phyloP scores from a whole-genome alignment of 2,329 filamentous ascomycete species.

The Colletotrichum sublineola region DNA sequence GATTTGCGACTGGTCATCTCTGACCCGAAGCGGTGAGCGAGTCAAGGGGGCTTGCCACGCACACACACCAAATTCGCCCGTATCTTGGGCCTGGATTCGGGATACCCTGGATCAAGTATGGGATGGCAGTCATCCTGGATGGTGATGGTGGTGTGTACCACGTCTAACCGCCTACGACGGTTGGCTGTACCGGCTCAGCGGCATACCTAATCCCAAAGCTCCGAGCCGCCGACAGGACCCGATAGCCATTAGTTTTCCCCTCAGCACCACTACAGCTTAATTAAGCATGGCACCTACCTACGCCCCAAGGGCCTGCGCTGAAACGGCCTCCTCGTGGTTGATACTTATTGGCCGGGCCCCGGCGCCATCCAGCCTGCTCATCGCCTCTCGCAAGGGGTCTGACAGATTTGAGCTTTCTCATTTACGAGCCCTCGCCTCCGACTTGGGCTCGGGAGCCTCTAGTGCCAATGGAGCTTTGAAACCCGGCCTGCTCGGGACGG shows the following conservation, averaged over 20 bases:
- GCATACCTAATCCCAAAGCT: background rate
- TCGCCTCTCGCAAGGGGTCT: conserved; percentile 35
- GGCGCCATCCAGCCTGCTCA: conserved; percentile 23
- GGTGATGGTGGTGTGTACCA: conserved; percentile 14
- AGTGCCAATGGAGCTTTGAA: conserved; percentile 21
- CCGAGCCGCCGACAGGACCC: conserved; percentile 15
- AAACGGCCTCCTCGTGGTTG: conserved; percentile 40
- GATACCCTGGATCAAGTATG: conserved; percentile 25
- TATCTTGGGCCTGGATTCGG: conserved; percentile 18
- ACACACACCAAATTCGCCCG: conserved; percentile 16
- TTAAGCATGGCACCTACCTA: background rate
- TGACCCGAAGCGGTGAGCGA: conserved; percentile 42
- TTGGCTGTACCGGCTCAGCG: conserved; percentile 26
- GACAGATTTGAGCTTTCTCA: background rate
- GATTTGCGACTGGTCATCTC: conserved; percentile 21
- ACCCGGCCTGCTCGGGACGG: conserved; percentile 15
- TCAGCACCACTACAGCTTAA: background rate
- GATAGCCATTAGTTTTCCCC: conserved; percentile 2
- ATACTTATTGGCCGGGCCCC: conserved; percentile 27
- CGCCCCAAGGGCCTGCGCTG: conserved; percentile 29
- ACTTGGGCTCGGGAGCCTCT: background rate
- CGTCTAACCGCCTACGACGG: conserved; percentile 2
- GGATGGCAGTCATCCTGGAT: conserved; percentile 14
- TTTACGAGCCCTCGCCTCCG: background rate
- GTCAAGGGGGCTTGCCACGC: conserved; percentile 34